A percentile compares a stretch with the other conserved stretches of the same genome.
Evolutionary conservation across 2,329 filamentous ascomycete genomes (phyloP).

Genomic region (Clonostachys solani): DNA sequence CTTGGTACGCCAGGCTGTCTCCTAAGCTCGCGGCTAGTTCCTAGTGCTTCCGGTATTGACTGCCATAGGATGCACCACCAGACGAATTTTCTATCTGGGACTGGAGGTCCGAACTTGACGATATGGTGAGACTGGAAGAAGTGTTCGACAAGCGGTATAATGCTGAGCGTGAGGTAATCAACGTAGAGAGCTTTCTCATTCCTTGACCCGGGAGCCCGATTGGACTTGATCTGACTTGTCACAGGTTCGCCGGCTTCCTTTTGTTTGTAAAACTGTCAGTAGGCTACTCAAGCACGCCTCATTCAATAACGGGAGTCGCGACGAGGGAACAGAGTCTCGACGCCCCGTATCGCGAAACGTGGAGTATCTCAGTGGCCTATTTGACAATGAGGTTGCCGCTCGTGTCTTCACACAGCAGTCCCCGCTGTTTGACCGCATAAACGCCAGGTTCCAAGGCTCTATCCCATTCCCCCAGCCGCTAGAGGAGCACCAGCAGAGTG

Average conservation of each 20-base stretch:
- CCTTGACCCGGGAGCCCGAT: no score
- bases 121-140: conserved; percentile 35
- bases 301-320: conserved; percentile 14
- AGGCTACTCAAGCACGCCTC: conserved; percentile 40
- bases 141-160: conserved; percentile 27
- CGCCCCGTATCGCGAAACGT: conserved; percentile 39
- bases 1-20: conserved; percentile 33
- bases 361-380: conserved; percentile 35
- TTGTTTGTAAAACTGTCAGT: conserved; percentile 41
- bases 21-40: no score
- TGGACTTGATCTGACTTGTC: no score
- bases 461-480: not conserved
- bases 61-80: conserved; percentile 25
- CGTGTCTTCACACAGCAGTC: conserved; percentile 61
- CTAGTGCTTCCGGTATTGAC: not conserved
- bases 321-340: conserved; percentile 5
- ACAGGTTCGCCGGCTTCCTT: conserved; percentile 32
- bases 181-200: not conserved
- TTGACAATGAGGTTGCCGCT: conserved; percentile 43
- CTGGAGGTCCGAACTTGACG: conserved; percentile 37
- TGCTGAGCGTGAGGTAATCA: conserved; percentile 31
- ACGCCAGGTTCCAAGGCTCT: not conserved
- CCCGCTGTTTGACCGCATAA: conserved; percentile 49
- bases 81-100: conserved; percentile 19
- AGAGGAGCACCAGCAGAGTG: conserved; percentile 55